Conservation (phyloP, 108 stramenopile genomes). For the Fistulifera solaris region DNA sequence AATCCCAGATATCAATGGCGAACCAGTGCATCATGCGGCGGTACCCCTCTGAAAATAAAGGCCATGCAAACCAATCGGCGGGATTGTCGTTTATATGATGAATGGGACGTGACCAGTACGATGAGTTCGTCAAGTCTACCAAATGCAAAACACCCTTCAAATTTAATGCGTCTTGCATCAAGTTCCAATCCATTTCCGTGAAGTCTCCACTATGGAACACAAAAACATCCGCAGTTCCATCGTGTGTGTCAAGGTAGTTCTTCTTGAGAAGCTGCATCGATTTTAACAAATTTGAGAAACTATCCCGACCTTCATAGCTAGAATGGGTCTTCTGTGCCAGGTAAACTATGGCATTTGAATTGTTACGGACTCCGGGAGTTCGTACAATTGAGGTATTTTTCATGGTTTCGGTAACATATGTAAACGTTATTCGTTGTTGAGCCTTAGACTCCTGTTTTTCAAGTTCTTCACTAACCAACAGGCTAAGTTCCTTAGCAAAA, state of each 20-base stretch:
- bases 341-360: constrained; percentile 39
- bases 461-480: constrained; percentile 12
- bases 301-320: constrained; percentile 27
- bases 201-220: constrained; percentile 48
- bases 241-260: constrained; percentile 43
- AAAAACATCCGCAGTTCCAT: constrained; percentile 29
- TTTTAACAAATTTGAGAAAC: constrained; percentile 22
- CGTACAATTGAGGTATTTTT: not conserved
- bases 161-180: constrained; percentile 12
- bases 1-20: constrained; percentile 60
- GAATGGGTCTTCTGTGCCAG: constrained; percentile 46
- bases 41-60: constrained; percentile 41
- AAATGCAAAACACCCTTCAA: constrained; percentile 16
- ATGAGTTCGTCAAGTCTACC: constrained; percentile 23
- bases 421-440: not conserved
- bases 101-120: constrained; percentile 32
- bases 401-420: not conserved
- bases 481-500: constrained; percentile 8
- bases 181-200: constrained; percentile 18
- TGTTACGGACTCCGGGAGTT: constrained; percentile 5
- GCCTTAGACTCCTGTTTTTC: constrained; percentile 1
- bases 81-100: constrained; percentile 33
- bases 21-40: constrained; percentile 76
- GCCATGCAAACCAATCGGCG: constrained; percentile 23
- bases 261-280: constrained; percentile 38